Evolutionary conservation across 2,329 filamentous ascomycete species (phyloP), one percentile per base, ranked within the genome.

Genomic region (Paracoccidioides brasiliensis): DNA sequence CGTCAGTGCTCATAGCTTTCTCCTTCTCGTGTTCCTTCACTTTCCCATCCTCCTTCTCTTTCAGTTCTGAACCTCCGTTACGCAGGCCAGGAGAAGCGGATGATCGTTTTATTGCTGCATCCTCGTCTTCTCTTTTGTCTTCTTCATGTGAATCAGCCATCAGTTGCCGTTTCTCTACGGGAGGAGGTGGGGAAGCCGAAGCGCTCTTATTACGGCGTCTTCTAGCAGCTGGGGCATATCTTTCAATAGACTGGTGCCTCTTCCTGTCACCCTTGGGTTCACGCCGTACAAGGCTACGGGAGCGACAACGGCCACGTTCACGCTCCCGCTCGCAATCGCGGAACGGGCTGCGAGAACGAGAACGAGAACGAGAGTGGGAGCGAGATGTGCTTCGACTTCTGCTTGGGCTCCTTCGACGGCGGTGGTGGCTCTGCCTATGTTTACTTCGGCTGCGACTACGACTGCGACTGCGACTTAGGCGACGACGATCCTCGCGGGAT

Each of bases 171-270:
- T 75, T 75, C 45, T 71, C 68, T 64, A 66, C 66, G 38, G 46
- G 30, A 55, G 69, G 33, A 55, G 69, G 70, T 59, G 66, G 67
- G 58, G 72, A 72, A 58, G 67, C 65, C 48, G 73, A 72, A 59
- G 72, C 71, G 55, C 67, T 68, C 58, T 72, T 74, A 61, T 67
- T 22, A 22, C 22, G 71, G 60, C 68, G 66, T 62, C 69, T 70
- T 57, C 70, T 70, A 28, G 63, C 66, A 41, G 64, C 66, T 41
- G 72, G 72, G 54, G 70, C 71, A 67, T 74, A 76, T 68, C 72
- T 70, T 62, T 72, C 64, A 56, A 74, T 62, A 12, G 74, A 76
- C 53, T 70, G 71, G 56, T 72, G 71, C 59, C 73, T 68, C 60
- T 72, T 74, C 55, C 66, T 65, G 46, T 72, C 70, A 59, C 61